phyloP scores from a whole-genome alignment of 2,329 filamentous ascomycete species.

The Fusarium falciforme region DNA sequence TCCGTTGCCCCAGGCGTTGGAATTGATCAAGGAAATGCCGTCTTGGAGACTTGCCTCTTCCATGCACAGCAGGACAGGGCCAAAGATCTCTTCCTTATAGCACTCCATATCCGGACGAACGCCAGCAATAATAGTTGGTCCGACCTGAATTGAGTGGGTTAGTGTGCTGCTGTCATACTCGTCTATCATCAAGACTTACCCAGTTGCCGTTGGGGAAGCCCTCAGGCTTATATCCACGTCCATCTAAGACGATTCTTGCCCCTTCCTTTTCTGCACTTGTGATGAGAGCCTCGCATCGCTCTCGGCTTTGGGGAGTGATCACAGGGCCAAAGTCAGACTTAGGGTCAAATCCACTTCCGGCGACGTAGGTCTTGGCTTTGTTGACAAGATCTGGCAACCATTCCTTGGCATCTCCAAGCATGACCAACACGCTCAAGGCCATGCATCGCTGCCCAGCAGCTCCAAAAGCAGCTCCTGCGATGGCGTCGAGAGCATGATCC shows the following conservation, averaged over 20 bases:
- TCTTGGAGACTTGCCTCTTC: slow-evolving; percentile 79
- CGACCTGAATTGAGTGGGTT: slow-evolving; percentile 54
- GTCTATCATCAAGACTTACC: slow-evolving; percentile 36
- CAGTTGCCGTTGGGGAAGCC: slow-evolving; percentile 78
- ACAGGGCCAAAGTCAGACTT: slow-evolving; percentile 81
- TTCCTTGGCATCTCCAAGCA: slow-evolving; percentile 79
- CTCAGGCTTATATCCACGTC: slow-evolving; percentile 75
- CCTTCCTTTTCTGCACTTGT: slow-evolving; percentile 79
- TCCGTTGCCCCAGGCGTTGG: slow-evolving; percentile 85
- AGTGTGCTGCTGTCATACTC: neutral
- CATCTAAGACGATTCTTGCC: slow-evolving; percentile 80
- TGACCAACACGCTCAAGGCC: slow-evolving; percentile 80
- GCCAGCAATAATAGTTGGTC: slow-evolving; percentile 81
- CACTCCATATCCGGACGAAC: slow-evolving; percentile 81
- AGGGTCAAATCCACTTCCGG: slow-evolving; percentile 81
- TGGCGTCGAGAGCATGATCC: slow-evolving; percentile 82
- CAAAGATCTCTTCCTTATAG: slow-evolving; percentile 85
- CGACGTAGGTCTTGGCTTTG: slow-evolving; percentile 74
- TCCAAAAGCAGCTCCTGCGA: slow-evolving; percentile 83
- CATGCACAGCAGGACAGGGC: slow-evolving; percentile 80
- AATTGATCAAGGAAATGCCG: slow-evolving; percentile 81
- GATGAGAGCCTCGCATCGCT: slow-evolving; percentile 78
- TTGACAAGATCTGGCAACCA: slow-evolving; percentile 81
- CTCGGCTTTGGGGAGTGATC: slow-evolving; percentile 78
- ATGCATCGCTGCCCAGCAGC: slow-evolving; percentile 85